Percentiles rank a stretch among this genome's conserved stretches.
phyloP scores from a whole-genome alignment of 2,329 filamentous ascomycete species.

The Fusarium sp. region DNA sequence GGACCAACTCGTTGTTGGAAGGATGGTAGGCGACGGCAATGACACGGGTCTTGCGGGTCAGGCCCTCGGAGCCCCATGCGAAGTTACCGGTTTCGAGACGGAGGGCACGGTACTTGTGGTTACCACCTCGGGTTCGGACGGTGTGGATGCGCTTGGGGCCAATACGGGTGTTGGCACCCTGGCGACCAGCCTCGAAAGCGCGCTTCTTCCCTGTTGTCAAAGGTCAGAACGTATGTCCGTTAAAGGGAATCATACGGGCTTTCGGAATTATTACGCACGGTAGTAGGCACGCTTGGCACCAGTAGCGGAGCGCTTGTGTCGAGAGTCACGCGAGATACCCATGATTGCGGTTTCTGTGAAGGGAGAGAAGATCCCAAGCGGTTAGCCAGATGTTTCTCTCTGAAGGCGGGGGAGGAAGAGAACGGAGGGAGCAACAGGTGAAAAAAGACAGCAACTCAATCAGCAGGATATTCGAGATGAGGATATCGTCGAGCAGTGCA shows the following conservation, averaged over 20 bases:
- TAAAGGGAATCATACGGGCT: slow-evolving; percentile 70
- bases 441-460: slow-evolving; percentile 41
- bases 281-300: slow-evolving; percentile 97
- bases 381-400: slow-evolving; percentile 38
- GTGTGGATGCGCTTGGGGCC: slow-evolving; percentile 96
- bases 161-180: slow-evolving; percentile 99
- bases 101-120: slow-evolving; percentile 99
- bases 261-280: slow-evolving; percentile 76
- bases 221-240: slow-evolving; percentile 79
- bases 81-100: slow-evolving; percentile 99
- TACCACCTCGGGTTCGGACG: slow-evolving; percentile 96
- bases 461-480: slow-evolving; percentile 41
- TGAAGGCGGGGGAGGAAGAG: slow-evolving; percentile 7
- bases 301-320: slow-evolving; percentile 99
- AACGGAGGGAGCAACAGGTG: slow-evolving; percentile 8
- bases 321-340: slow-evolving; percentile 99
- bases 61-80: slow-evolving; percentile 97
- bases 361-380: slow-evolving; percentile 38
- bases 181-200: slow-evolving; percentile 99
- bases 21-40: slow-evolving; percentile 99
- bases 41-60: slow-evolving; percentile 99
- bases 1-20: slow-evolving; percentile 99
- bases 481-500: slow-evolving; percentile 43
- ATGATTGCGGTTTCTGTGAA: slow-evolving; percentile 81
- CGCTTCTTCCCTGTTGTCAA: slow-evolving; percentile 86